Evolutionary conservation across 306 rosid genomes (phyloP).

Genomic region (Leucaena leucocephala): DNA sequence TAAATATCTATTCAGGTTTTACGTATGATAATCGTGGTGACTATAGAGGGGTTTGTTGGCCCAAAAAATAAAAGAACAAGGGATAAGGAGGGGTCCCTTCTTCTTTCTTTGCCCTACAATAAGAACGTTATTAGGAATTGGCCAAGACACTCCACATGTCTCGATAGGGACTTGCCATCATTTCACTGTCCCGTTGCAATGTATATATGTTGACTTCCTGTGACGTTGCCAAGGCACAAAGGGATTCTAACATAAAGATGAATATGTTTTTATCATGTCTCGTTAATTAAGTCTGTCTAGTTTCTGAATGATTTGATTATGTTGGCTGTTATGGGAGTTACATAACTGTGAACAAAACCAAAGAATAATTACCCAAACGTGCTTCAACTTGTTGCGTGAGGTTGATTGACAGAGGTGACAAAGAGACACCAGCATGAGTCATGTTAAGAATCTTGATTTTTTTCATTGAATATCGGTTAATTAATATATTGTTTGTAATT

Average conservation of each 20-base stretch:
- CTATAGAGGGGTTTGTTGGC: no score
- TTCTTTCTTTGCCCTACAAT: neutral
- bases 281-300: neutral
- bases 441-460: neutral
- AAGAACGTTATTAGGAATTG: neutral
- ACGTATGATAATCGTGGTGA: no score
- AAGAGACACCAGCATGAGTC: neutral
- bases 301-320: neutral
- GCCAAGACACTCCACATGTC: neutral
- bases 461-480: neutral
- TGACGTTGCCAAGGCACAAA: neutral
- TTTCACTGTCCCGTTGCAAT: neutral
- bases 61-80: neutral
- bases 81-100: neutral
- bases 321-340: neutral
- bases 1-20: no score
- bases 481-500: neutral
- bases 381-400: no score
- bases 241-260: no score
- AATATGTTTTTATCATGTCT: no score
- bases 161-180: neutral
- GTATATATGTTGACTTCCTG: neutral
- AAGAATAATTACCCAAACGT: no score
- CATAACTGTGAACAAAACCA: neutral
- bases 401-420: no score